A percentile compares a stretch with the other conserved stretches of the same genome.
These are phyloP conservation scores for Mycena galopus DNA, from an alignment of 768 basidiomycete genomes.

Conservation along the genomic window DNA sequence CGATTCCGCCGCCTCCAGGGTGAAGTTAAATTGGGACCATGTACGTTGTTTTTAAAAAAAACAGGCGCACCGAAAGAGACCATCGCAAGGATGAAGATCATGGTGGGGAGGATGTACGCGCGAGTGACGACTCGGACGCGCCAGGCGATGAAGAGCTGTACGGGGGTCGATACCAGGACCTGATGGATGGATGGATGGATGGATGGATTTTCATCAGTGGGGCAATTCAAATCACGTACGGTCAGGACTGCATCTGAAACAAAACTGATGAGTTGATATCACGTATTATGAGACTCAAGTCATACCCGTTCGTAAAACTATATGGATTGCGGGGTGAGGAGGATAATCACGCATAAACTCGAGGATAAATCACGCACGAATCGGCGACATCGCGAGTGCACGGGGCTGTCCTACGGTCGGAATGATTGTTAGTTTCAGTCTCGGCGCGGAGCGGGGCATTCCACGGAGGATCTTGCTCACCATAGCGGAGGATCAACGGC, in stretches of 20 bases:
- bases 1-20: constrained; percentile 27
- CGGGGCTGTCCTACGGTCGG: not conserved
- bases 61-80: constrained; percentile 11
- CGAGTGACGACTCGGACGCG: constrained; percentile 29
- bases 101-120: constrained; percentile 8
- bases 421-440: too few species aligned
- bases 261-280: not conserved
- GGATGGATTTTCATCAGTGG: not conserved
- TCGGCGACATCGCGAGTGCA: constrained; percentile 17
- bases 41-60: not conserved
- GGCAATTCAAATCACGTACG: not conserved
- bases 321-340: not conserved
- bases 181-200: not conserved
- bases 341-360: not conserved
- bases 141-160: constrained; percentile 38
- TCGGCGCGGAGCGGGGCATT: not conserved
- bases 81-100: constrained; percentile 2
- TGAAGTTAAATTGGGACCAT: not conserved
- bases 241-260: constrained; percentile 22
- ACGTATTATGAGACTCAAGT: not conserved
- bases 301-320: constrained; percentile 14
- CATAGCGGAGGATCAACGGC: constrained; percentile 32
- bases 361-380: constrained; percentile 6
- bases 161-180: constrained; percentile 34
- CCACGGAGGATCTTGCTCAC: not conserved